Percentiles rank a stretch among this genome's conserved stretches.
These are phyloP conservation scores for Solanum habrochaites DNA, from an alignment of 257 asterid species.

Conservation along the genomic window DNA sequence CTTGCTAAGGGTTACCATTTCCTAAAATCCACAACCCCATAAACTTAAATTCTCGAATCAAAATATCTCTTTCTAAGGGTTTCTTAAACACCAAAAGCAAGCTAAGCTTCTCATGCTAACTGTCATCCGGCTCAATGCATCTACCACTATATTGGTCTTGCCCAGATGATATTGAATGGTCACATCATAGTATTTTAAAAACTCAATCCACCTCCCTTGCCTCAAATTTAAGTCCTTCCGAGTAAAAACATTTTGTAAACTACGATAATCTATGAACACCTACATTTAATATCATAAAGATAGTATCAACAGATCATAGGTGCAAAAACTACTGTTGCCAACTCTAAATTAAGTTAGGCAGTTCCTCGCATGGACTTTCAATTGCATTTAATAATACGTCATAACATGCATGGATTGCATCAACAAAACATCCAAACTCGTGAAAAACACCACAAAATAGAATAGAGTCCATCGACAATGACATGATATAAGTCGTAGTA, in stretches of 20 bases:
- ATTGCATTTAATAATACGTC: too few relatives aligned
- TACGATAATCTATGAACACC: neutral
- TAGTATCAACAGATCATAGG: neutral
- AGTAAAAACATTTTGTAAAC: neutral
- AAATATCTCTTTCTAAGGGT: neutral
- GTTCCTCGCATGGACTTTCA: neutral
- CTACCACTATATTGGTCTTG: neutral
- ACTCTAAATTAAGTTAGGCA: too few relatives aligned
- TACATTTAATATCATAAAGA: neutral
- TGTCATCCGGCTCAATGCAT: neutral
- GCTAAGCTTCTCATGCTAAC: neutral
- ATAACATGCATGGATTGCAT: neutral
- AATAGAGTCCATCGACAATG: neutral
- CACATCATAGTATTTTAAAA: neutral
- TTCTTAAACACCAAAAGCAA: too few relatives aligned
- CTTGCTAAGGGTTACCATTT: neutral
- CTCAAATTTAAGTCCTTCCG: neutral
- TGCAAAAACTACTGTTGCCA: neutral
- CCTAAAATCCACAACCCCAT: neutral
- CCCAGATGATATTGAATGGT: neutral
- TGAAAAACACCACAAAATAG: neutral
- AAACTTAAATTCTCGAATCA: too few relatives aligned
- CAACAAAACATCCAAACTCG: neutral
- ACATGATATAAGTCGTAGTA: neutral
- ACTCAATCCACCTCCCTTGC: neutral